phyloP scores from a whole-genome alignment of 2,329 filamentous ascomycete genomes.

The Madurella fahalii region DNA sequence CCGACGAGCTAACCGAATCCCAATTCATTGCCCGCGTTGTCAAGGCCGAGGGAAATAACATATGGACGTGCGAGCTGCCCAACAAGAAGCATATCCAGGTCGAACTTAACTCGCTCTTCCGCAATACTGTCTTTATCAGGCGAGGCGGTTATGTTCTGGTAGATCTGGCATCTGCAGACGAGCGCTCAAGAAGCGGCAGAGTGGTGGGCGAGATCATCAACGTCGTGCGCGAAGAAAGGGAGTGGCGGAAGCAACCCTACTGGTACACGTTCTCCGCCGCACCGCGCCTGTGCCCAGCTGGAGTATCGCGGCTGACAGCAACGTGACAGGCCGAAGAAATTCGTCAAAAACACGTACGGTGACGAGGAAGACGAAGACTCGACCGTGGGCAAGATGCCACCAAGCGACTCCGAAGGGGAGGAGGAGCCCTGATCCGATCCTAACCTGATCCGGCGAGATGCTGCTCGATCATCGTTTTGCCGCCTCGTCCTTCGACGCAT shows the following conservation, averaged over 20 bases:
- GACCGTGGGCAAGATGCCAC: conserved; percentile 78
- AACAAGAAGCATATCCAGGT: conserved; percentile 63
- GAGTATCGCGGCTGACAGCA: conserved; percentile 16
- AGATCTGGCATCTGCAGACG: conserved; percentile 61
- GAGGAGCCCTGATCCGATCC: conserved; percentile 30
- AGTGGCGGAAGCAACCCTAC: conserved; percentile 83
- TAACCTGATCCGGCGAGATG: neutral
- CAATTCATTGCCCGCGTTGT: conserved; percentile 72
- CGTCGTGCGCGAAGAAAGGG: conserved; percentile 84
- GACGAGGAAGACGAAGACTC: conserved; percentile 72
- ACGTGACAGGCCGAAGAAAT: conserved; percentile 67
- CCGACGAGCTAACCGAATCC: conserved; percentile 53
- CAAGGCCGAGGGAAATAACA: conserved; percentile 81
- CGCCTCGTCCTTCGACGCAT: conserved; percentile 15
- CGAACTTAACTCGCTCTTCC: conserved; percentile 80
- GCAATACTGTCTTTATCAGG: conserved; percentile 91
- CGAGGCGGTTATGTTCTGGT: conserved; percentile 83
- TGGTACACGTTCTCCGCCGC: conserved; percentile 54
- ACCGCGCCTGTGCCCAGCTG: neutral
- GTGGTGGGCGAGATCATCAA: conserved; percentile 88
- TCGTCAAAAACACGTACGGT: conserved; percentile 60
- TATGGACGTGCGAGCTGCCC: conserved; percentile 76
- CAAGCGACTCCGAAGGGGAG: conserved; percentile 73
- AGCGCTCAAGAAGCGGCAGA: conserved; percentile 60
- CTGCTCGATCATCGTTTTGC: conserved; percentile 17